A percentile compares a stretch with the other conserved stretches of the same genome.
Evolutionary conservation across 305 asterid genomes (phyloP).

Genomic region (Euphrasia arctica): DNA sequence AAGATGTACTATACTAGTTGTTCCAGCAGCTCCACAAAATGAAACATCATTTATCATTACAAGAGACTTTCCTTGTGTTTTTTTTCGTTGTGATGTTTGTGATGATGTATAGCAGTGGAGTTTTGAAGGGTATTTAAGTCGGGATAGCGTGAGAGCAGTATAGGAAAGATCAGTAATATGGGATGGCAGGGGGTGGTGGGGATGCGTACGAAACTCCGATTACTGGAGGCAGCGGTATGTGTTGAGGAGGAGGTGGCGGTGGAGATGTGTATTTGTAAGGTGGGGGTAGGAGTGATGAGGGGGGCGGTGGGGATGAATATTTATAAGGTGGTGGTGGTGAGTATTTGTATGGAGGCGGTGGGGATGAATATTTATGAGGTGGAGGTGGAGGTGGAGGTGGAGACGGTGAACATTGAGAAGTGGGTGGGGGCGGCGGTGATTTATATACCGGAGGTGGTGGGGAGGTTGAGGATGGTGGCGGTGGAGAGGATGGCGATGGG

Average conservation of each 20-base stretch:
- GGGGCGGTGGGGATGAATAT: slow-evolving; percentile 27
- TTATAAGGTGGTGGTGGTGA: slow-evolving; percentile 24
- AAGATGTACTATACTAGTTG: slow-evolving; percentile 31
- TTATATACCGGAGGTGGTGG: slow-evolving; percentile 30
- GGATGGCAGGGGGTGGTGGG: slow-evolving; percentile 85
- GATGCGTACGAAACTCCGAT: slow-evolving; percentile 60
- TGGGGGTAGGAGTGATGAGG: slow-evolving; percentile 26
- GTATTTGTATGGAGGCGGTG: slow-evolving; percentile 23
- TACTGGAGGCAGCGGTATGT: slow-evolving; percentile 44
- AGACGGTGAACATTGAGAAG: slow-evolving; percentile 22
- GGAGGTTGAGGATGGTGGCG: slow-evolving; percentile 33
- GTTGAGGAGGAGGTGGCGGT: slow-evolving; percentile 26
- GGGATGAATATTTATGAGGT: slow-evolving; percentile 1
- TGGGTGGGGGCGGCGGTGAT: slow-evolving; percentile 49
- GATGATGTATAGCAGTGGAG: background rate
- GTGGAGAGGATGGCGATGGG: slow-evolving; percentile 1
- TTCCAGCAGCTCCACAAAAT: slow-evolving; percentile 24
- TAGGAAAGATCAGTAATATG: slow-evolving; percentile 47
- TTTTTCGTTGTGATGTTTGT: background rate
- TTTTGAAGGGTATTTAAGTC: background rate
- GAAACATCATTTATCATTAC: slow-evolving; percentile 20
- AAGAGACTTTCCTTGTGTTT: slow-evolving; percentile 6
- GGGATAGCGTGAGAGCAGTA: background rate
- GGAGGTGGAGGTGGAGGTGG: slow-evolving; percentile 31
- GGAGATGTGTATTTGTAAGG: slow-evolving; percentile 18